These are phyloP conservation scores for Talaromyces trachyspermus DNA, from an alignment of 495 filamentous ascomycete species.

Conservation along the genomic window DNA sequence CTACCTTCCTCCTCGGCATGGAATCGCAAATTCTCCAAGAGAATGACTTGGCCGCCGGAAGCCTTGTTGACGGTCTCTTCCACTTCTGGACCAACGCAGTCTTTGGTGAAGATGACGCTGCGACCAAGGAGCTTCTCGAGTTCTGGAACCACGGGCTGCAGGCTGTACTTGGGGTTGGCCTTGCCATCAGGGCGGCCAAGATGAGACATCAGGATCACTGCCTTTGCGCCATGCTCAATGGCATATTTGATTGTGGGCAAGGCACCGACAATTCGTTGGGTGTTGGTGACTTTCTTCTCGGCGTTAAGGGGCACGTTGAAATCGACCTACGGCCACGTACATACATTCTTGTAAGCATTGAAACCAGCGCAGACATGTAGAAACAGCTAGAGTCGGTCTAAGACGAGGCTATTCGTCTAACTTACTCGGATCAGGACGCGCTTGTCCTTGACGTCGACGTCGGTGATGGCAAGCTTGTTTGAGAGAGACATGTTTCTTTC, in stretches of 20 bases:
- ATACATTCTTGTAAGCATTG: neutral
- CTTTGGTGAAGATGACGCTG: constrained; percentile 77
- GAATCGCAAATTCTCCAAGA: constrained; percentile 97
- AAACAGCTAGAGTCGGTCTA: too few species aligned
- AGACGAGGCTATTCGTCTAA: too few species aligned
- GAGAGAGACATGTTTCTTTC: constrained; percentile 81
- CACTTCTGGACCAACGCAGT: constrained; percentile 82
- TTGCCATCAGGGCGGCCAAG: constrained; percentile 92
- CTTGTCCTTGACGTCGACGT: constrained; percentile 96
- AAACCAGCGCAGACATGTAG: too few species aligned
- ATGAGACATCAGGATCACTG: constrained; percentile 97
- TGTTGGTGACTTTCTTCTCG: constrained; percentile 91
- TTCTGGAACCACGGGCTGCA: constrained; percentile 86
- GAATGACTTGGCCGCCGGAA: constrained; percentile 72
- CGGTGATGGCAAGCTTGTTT: constrained; percentile 94
- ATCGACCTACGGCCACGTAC: constrained; percentile 63
- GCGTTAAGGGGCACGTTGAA: constrained; percentile 98
- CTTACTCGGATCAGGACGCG: constrained; percentile 92
- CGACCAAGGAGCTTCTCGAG: constrained; percentile 83
- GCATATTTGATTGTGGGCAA: constrained; percentile 98
- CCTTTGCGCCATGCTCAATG: constrained; percentile 86
- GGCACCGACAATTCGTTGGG: constrained; percentile 95
- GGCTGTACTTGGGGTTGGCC: constrained; percentile 81
- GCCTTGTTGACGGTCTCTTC: constrained; percentile 86
- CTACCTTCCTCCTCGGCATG: constrained; percentile 97